Percentiles rank a stretch among this genome's conserved stretches.
Evolutionary conservation across 2,329 filamentous ascomycete genomes (phyloP).

Genomic region (Herpotrichia juniperi): DNA sequence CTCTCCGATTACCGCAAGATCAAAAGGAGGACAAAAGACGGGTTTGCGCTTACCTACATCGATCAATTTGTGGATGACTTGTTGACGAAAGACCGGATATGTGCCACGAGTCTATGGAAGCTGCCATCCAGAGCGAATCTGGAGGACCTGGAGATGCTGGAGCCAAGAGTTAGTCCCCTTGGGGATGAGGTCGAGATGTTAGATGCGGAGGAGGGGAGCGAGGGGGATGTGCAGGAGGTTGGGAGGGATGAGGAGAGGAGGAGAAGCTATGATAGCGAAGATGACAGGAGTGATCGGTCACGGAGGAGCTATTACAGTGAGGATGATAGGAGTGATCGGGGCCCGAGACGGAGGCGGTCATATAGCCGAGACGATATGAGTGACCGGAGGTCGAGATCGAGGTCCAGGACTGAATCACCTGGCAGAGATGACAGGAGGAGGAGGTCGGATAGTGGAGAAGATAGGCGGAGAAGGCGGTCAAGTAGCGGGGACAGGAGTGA

Average conservation of each 20-base stretch:
- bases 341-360: neutral
- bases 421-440: neutral
- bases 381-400: neutral
- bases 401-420: neutral
- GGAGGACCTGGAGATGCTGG: constrained; percentile 87
- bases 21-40: constrained; percentile 74
- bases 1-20: constrained; percentile 85
- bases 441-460: neutral
- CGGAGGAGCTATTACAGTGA: constrained; percentile 51
- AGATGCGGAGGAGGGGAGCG: constrained; percentile 41
- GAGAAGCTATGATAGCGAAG: no score
- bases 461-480: neutral
- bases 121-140: constrained; percentile 80
- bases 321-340: neutral
- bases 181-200: constrained; percentile 76
- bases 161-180: constrained; percentile 82
- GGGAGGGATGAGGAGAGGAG: neutral
- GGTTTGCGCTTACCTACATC: constrained; percentile 78
- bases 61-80: constrained; percentile 95
- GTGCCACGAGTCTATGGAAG: constrained; percentile 91
- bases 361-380: neutral
- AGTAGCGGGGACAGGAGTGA: neutral
- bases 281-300: no score
- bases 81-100: constrained; percentile 85
- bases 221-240: neutral